Evolutionary conservation across 2,329 filamentous ascomycete genomes (phyloP), one percentile per base, ranked within the genome.

Genomic region (Leptodontidium sp.): DNA sequence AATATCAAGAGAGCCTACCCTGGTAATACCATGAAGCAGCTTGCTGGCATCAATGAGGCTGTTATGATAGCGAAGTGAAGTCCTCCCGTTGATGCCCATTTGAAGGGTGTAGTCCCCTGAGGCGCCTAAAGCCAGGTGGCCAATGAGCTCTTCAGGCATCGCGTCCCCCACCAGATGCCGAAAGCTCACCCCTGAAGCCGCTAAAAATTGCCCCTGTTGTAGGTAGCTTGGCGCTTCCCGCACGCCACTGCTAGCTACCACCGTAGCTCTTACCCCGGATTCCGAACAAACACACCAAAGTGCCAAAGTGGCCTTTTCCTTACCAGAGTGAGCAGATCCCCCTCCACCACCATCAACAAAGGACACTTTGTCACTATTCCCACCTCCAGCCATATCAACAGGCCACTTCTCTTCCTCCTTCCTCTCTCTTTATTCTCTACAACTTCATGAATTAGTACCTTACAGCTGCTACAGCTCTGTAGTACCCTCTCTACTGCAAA

Each of bases 231-330:
- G 32, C 9, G 4, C 32, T 35, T 4, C 32, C 32, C 32, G 9
- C 32, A 35, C 32, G 32, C 32, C 32, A 35, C 32, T 52, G 49
- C 17, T 6, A 21, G 9, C 17, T 12, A 52, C 4, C n/a, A 17
- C 32, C 21, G 21, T 57, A 57, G 38, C 38, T 47, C 58, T 71
- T 74, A 70, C 71, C 73, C 73, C 72, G 69, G 71, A 72, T 72
- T 75, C 61, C 55, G 64, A 69, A 70, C 63, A 61, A 47, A 35
- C 32, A 35, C 32, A 21, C 32, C 38, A 40, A 40, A 6, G 8
- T 11, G 64, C 67, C 61, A 69, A 53, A 67, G 70, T 74, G 74
- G 74, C 74, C 74, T 74, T 67, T 73, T 69, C 72, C 72, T 73
- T 65, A 71, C 69, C 68, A 17, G 21, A 21, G 21, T 21, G 21